Conservation (phyloP, 108 stramenopile genomes). For the Mayamaea pseudoterrestris region DNA sequence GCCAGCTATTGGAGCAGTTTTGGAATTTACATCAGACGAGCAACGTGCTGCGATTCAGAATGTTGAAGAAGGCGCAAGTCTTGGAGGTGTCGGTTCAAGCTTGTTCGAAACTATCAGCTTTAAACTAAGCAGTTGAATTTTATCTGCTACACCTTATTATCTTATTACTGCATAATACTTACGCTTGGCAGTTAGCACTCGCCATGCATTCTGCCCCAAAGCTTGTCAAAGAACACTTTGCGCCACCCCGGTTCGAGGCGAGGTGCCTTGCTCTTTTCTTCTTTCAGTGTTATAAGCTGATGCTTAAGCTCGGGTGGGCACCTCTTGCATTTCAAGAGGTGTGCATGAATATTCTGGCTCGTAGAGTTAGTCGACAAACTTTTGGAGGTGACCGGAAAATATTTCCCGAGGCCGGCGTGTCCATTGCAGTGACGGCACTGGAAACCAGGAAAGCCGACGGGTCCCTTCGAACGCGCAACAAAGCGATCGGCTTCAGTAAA, state of each 20-base stretch:
- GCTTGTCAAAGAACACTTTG: conserved; percentile 47
- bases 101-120: conserved; percentile 37
- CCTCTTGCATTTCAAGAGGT: conserved; percentile 47
- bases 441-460: conserved; percentile 51
- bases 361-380: conserved; percentile 45
- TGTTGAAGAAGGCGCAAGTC: conserved; percentile 38
- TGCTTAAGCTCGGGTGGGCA: conserved; percentile 38
- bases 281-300: conserved; percentile 29
- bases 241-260: conserved; percentile 49
- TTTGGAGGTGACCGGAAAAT: conserved; percentile 44
- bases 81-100: conserved; percentile 30
- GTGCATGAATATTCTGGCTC: conserved; percentile 56
- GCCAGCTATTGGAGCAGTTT: conserved; percentile 71
- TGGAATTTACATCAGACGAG: conserved; percentile 71
- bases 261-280: conserved; percentile 30
- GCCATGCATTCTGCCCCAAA: conserved; percentile 46
- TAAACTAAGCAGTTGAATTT: neutral
- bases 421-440: conserved; percentile 60
- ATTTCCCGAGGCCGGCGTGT: conserved; percentile 59
- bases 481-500: conserved; percentile 64
- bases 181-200: neutral
- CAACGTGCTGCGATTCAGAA: conserved; percentile 36
- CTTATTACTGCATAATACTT: neutral
- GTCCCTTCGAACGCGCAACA: conserved; percentile 47
- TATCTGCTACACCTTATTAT: neutral